Conservation (phyloP, 2,329 filamentous ascomycete genomes). For the Trichophyton mentagrophytes region DNA sequence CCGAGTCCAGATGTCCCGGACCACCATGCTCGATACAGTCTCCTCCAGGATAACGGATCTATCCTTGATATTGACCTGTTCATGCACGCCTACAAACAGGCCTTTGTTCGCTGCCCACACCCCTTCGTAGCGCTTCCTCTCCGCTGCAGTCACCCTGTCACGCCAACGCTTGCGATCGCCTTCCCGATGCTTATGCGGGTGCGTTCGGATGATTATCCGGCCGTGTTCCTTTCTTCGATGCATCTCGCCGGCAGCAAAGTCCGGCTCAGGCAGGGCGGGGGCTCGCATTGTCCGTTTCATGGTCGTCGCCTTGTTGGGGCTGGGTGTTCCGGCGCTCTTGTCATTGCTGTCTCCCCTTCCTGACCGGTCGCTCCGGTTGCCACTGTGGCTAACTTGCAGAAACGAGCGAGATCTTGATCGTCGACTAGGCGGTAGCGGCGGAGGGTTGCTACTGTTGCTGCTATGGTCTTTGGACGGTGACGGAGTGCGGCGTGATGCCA, state of each 20-base stretch:
- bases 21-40: conserved; percentile 36
- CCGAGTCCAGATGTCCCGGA: conserved; percentile 38
- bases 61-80: conserved; percentile 7
- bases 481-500: conserved; percentile 32
- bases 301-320: conserved; percentile 22
- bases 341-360: neutral
- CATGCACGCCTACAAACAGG: conserved; percentile 9
- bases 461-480: conserved; percentile 22
- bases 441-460: conserved; percentile 15
- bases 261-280: conserved; percentile 23
- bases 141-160: conserved; percentile 32
- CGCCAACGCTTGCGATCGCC: conserved; percentile 36
- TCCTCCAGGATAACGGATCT: conserved; percentile 22
- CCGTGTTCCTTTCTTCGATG: conserved; percentile 17
- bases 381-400: neutral
- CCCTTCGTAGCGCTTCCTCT: conserved; percentile 38
- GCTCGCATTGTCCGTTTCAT: conserved; percentile 34
- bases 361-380: neutral
- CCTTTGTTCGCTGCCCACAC: conserved; percentile 40
- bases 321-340: conserved; percentile 11
- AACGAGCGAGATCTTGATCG: conserved; percentile 24
- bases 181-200: conserved; percentile 38
- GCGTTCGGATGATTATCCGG: conserved; percentile 29
- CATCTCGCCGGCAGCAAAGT: conserved; percentile 7
- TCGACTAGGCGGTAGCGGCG: conserved; percentile 28